Conservation (phyloP, 805 yeast genomes). For the Cyberlindnera mississippiensis region DNA sequence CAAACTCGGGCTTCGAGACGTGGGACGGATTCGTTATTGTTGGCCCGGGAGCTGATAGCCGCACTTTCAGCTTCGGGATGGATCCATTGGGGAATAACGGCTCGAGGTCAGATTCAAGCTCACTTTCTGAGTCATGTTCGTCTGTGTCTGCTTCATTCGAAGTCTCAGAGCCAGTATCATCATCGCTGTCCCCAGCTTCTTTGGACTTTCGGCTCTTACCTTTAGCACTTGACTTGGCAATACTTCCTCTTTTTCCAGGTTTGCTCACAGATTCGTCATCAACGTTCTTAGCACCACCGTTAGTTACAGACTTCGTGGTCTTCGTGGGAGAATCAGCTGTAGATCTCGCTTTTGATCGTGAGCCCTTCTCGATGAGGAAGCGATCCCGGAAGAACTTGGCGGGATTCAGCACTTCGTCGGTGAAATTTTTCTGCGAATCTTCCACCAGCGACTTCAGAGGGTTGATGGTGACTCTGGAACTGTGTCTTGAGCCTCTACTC, state of each 20-base stretch:
- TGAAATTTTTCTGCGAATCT: constrained; percentile 11
- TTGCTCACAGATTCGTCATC: background rate
- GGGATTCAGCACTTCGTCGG: constrained; percentile 20
- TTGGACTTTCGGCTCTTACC: background rate
- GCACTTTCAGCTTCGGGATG: constrained; percentile 26
- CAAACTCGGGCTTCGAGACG: constrained; percentile 42
- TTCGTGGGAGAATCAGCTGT: constrained; percentile 3
- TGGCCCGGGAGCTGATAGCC: constrained; percentile 39
- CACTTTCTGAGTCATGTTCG: constrained; percentile 19
- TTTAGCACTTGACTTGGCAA: background rate
- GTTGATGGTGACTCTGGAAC: constrained; percentile 18
- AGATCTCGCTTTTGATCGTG: constrained; percentile 1
- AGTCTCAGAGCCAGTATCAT: constrained; percentile 4
- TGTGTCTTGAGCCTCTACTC: constrained; percentile 23
- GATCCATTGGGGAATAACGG: constrained; percentile 12
- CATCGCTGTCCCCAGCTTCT: constrained; percentile 6
- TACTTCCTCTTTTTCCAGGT: background rate
- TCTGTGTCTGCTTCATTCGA: constrained; percentile 14
- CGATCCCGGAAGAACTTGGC: constrained; percentile 21
- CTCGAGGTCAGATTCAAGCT: constrained; percentile 7
- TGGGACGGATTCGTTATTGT: constrained; percentile 60
- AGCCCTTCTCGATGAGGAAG: constrained; percentile 12
- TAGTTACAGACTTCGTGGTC: background rate
- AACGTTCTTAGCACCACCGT: background rate
- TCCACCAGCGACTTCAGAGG: constrained; percentile 20